Evolutionary conservation across 2,329 filamentous ascomycete species (phyloP), one percentile per base, ranked within the genome.

Genomic region (Exophiala alcalophila): DNA sequence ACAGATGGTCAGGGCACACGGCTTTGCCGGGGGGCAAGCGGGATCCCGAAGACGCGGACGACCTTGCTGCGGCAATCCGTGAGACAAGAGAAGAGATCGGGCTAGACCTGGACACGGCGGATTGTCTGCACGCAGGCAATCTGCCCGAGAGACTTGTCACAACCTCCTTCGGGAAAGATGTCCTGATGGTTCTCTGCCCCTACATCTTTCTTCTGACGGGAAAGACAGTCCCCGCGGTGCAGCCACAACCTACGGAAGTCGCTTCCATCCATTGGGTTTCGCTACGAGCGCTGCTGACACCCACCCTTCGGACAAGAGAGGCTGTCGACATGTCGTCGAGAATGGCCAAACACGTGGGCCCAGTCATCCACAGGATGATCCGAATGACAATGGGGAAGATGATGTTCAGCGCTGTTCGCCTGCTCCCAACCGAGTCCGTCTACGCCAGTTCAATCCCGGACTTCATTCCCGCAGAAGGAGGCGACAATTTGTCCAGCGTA

Each of bases 191-290:
- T 3, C 68, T 85, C 5, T 85, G 80, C 56, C 81, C 82, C 0
- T 84, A 80, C 59, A 70, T 85, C 29, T 85, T 82, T 60, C 65
- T 86, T 16, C 64, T 79, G 41, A 83, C 77, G 2, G 70, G 69
- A 12, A 73, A 74, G 19, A 66, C 71, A 16, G 66, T 76, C 4
- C 78, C 80, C 4, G 62, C 73, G 1, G 67, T 85, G 26, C 71
- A 70, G 31, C 67, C 85, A n/a, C 81, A 85, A 56, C 80, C 81
- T 4, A 76, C 76, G 21, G 82, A 86, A 64, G 80, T 85, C 14
- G 80, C 78, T 16, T 80, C 80, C 2, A 76, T 77, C 2, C 81
- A 85, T 59, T 86, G 81, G 82, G 80, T 86, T 3, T 76, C 82
- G 9, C 61, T 85, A 2, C 70, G 76, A 37, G 74, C 74, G 12